Conservation (phyloP, 768 basidiomycete species). For the Calocera cornea region DNA sequence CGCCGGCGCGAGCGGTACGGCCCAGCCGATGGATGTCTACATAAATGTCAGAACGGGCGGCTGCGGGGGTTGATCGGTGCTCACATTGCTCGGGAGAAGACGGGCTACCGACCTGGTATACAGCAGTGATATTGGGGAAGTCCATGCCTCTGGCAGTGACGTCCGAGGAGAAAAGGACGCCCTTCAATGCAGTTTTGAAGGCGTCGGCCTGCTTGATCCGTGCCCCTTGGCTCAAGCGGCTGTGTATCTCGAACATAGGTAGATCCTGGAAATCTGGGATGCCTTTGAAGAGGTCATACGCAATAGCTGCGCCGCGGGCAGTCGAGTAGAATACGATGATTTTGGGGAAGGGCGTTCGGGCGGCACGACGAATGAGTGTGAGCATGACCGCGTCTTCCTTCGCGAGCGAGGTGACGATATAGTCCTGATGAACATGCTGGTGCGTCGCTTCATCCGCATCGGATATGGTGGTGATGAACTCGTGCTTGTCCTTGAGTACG, state of each 20-base stretch:
- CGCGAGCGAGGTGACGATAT: constrained; percentile 30
- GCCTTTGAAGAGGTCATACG: constrained; percentile 24
- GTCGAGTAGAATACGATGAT: constrained; percentile 57
- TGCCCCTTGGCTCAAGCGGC: constrained; percentile 37
- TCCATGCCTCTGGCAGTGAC: constrained; percentile 56
- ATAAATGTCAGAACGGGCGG: neutral
- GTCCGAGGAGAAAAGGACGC: constrained; percentile 40
- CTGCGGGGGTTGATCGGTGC: constrained; percentile 8
- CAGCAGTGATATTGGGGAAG: constrained; percentile 48
- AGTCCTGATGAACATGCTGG: constrained; percentile 43
- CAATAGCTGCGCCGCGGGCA: constrained; percentile 40
- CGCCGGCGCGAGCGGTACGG: constrained; percentile 32
- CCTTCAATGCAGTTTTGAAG: constrained; percentile 35
- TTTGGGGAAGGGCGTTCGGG: constrained; percentile 23
- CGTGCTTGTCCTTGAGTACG: constrained; percentile 22
- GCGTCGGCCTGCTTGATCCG: constrained; percentile 37
- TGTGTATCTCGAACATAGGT: constrained; percentile 42
- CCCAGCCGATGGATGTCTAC: constrained; percentile 31
- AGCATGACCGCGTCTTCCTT: constrained; percentile 33
- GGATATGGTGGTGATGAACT: constrained; percentile 45
- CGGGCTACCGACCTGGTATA: constrained; percentile 37
- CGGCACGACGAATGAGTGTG: constrained; percentile 29
- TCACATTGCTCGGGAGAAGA: constrained; percentile 26
- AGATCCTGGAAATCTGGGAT: constrained; percentile 12
- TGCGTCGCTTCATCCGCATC: constrained; percentile 49